phyloP scores from a whole-genome alignment of 495 filamentous ascomycete species.

The Talaromyces nanjingensis region DNA sequence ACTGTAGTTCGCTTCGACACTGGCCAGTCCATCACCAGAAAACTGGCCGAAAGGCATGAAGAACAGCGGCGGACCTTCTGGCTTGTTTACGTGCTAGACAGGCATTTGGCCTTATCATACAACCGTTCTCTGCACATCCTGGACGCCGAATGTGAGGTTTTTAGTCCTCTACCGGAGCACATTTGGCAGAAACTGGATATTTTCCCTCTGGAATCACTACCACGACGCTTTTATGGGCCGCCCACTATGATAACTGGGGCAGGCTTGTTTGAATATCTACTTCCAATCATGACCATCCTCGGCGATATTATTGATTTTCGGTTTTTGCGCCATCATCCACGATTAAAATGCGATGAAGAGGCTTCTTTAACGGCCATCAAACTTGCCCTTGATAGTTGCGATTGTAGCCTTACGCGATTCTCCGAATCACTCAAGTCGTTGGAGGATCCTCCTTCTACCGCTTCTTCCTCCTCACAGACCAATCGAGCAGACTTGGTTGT shows the following conservation, averaged over 20 bases:
- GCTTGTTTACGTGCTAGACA: too few species aligned
- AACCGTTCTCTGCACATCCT: background rate
- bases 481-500: too few species aligned
- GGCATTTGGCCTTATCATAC: too few species aligned
- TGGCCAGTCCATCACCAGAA: background rate
- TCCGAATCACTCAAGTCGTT: too few species aligned
- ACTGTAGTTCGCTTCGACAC: background rate
- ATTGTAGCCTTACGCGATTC: too few species aligned
- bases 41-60: too few species aligned
- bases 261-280: conserved; percentile 68
- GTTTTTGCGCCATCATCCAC: conserved; percentile 67
- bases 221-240: conserved; percentile 19
- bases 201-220: conserved; percentile 17
- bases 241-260: conserved; percentile 20
- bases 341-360: conserved; percentile 44
- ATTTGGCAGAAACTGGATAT: conserved; percentile 28
- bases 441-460: too few species aligned
- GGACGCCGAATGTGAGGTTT: conserved; percentile 35
- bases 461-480: too few species aligned
- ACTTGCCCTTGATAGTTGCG: too few species aligned
- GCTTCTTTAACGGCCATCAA: too few species aligned
- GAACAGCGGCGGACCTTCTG: too few species aligned
- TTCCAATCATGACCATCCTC: conserved; percentile 75
- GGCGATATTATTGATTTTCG: conserved; percentile 78
- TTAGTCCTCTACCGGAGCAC: conserved; percentile 24